Conservation (phyloP, 208 protist genomes). For the Leishmania braziliensis region DNA sequence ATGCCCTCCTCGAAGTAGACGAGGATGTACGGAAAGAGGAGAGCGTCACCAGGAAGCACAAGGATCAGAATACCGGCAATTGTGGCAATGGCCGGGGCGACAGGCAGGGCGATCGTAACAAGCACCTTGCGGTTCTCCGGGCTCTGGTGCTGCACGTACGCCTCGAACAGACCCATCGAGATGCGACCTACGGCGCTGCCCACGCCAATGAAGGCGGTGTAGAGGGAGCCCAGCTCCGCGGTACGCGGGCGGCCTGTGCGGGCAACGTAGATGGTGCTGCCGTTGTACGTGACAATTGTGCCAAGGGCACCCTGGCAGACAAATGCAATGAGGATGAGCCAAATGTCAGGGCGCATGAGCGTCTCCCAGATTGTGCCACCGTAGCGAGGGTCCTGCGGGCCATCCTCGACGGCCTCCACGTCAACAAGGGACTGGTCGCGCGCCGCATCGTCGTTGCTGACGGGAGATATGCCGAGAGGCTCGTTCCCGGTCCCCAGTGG, state of each 20-base stretch:
- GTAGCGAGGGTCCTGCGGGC: conserved; percentile 61
- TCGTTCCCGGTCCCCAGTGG: conserved; percentile 7
- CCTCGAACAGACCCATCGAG: conserved; percentile 65
- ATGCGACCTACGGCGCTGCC: conserved; percentile 62
- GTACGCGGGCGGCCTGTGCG: conserved; percentile 47
- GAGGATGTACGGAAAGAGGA: conserved; percentile 70
- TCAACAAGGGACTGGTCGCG: neutral
- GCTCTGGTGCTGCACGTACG: conserved; percentile 62
- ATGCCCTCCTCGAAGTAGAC: conserved; percentile 74
- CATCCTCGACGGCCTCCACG: conserved; percentile 20
- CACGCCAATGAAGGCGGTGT: conserved; percentile 69
- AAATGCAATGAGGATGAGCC: conserved; percentile 56
- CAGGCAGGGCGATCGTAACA: conserved; percentile 52
- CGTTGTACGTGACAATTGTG: conserved; percentile 67
- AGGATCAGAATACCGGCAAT: conserved; percentile 64
- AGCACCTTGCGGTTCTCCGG: conserved; percentile 46
- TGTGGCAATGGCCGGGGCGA: conserved; percentile 50
- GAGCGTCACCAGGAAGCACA: conserved; percentile 52
- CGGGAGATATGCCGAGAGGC: conserved; percentile 6
- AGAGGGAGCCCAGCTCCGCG: conserved; percentile 45
- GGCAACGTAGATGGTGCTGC: conserved; percentile 68
- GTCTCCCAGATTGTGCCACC: conserved; percentile 45
- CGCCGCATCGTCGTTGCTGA: neutral
- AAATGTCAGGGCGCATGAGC: conserved; percentile 45
- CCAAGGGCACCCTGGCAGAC: conserved; percentile 57